phyloP scores from a whole-genome alignment of 352 stramenopile genomes.

The Pythium angustatum region DNA sequence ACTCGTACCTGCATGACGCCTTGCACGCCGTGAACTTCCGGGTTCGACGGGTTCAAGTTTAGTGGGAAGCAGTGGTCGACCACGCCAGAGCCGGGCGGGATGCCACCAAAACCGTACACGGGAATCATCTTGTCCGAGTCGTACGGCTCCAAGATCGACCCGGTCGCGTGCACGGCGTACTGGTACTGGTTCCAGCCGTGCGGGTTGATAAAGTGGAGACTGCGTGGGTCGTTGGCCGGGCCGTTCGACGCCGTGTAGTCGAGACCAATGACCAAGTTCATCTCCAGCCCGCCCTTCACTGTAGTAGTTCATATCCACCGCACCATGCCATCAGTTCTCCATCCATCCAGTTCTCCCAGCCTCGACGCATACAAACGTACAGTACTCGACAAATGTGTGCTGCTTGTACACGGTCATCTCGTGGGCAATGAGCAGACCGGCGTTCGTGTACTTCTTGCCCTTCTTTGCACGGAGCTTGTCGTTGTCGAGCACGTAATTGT shows the following conservation, averaged over 20 bases:
- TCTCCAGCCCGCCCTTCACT: constrained; percentile 85
- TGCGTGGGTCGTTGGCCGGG: constrained; percentile 47
- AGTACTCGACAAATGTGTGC: constrained; percentile 61
- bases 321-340: constrained; percentile 8
- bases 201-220: constrained; percentile 70
- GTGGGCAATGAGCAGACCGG: constrained; percentile 43
- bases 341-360: background rate
- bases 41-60: constrained; percentile 64
- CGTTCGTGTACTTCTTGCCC: constrained; percentile 72
- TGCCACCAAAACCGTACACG: constrained; percentile 79
- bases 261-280: constrained; percentile 76
- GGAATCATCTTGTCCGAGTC: constrained; percentile 75
- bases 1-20: constrained; percentile 66
- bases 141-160: constrained; percentile 68
- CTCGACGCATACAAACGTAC: constrained; percentile 33
- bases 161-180: constrained; percentile 66
- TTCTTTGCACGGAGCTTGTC: constrained; percentile 60
- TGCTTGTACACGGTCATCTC: constrained; percentile 47
- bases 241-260: constrained; percentile 81
- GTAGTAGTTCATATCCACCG: no score
- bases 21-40: constrained; percentile 68
- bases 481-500: constrained; percentile 59
- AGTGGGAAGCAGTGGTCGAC: constrained; percentile 93
- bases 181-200: constrained; percentile 74
- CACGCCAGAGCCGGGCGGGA: constrained; percentile 59